A percentile compares a stretch with the other conserved stretches of the same genome.
phyloP scores from a whole-genome alignment of 2,329 filamentous ascomycete genomes.

The Exophiala xenobiotica region DNA sequence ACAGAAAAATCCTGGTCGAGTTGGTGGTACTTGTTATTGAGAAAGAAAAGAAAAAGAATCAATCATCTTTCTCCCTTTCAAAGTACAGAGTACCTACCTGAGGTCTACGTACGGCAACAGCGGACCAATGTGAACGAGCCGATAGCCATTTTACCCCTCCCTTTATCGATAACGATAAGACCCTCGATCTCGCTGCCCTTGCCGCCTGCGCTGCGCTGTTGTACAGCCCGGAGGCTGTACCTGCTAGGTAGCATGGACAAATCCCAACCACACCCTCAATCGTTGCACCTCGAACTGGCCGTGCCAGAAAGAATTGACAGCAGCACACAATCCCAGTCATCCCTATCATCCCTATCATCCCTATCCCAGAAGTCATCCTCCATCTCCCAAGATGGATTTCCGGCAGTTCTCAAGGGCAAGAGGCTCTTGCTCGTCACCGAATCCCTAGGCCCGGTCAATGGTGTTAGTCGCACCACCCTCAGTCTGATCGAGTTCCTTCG shows the following conservation, averaged over 20 bases:
- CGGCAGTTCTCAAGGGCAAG: constrained; percentile 55
- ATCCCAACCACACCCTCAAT: background rate
- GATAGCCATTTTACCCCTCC: background rate
- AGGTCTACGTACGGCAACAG: too few species aligned
- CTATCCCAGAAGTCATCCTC: too few species aligned
- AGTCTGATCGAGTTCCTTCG: constrained; percentile 68
- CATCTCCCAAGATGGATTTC: constrained; percentile 39
- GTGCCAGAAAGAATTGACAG: background rate
- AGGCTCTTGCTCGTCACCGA: constrained; percentile 68
- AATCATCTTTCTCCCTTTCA: background rate
- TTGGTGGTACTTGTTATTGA: too few species aligned
- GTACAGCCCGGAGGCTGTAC: too few species aligned
- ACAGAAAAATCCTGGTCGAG: too few species aligned
- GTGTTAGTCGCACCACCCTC: constrained; percentile 68
- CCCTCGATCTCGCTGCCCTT: too few species aligned
- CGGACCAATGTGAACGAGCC: background rate
- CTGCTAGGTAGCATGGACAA: too few species aligned
- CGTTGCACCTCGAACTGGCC: background rate
- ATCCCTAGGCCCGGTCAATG: constrained; percentile 70
- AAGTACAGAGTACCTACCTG: background rate
- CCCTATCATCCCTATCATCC: too few species aligned
- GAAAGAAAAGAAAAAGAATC: background rate
- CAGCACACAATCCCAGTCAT: background rate
- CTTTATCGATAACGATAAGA: background rate
- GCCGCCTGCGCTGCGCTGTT: too few species aligned